These are phyloP conservation scores for Volvariella volvacea DNA, from an alignment of 1,284 basidiomycete species.

Conservation along the genomic window DNA sequence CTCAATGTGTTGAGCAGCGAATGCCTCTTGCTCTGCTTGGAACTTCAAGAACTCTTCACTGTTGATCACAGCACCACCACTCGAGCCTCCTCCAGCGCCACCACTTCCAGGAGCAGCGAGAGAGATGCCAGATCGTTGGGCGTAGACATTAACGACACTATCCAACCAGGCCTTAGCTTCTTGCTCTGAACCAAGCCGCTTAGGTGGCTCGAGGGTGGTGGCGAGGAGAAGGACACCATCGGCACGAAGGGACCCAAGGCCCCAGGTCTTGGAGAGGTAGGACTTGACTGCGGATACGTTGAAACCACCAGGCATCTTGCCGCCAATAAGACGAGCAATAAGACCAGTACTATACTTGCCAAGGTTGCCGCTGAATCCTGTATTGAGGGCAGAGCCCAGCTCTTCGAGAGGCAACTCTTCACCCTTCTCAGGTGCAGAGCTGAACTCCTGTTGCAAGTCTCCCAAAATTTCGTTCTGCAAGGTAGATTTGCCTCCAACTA, in stretches of 20 bases:
- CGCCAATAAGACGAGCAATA: constrained; percentile 86
- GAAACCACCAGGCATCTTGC: constrained; percentile 99
- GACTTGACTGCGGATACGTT: constrained; percentile 91
- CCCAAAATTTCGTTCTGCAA: constrained; percentile 96
- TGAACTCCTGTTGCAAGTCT: constrained; percentile 86
- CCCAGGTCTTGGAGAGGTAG: constrained; percentile 89
- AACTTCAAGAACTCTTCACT: constrained; percentile 98
- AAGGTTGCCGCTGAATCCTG: constrained; percentile 80
- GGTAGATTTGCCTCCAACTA: constrained; percentile 97
- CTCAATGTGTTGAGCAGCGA: constrained; percentile 91
- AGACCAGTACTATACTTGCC: constrained; percentile 96
- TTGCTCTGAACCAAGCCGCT: constrained; percentile 85
- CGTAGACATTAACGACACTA: constrained; percentile 77
- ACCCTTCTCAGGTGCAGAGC: constrained; percentile 93
- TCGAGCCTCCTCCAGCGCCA: constrained; percentile 54
- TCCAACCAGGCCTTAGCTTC: constrained; percentile 97
- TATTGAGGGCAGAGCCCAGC: constrained; percentile 79
- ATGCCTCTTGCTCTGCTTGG: constrained; percentile 88
- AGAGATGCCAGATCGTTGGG: constrained; percentile 81
- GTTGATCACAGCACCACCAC: constrained; percentile 85
- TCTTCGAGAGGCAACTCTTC: constrained; percentile 96
- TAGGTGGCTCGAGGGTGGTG: constrained; percentile 89
- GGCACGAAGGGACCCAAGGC: constrained; percentile 82
- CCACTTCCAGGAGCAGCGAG: constrained; percentile 64
- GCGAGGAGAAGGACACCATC: constrained; percentile 91